phyloP scores from a whole-genome alignment of 768 basidiomycete species.

The Gloeostereum incarnatum region DNA sequence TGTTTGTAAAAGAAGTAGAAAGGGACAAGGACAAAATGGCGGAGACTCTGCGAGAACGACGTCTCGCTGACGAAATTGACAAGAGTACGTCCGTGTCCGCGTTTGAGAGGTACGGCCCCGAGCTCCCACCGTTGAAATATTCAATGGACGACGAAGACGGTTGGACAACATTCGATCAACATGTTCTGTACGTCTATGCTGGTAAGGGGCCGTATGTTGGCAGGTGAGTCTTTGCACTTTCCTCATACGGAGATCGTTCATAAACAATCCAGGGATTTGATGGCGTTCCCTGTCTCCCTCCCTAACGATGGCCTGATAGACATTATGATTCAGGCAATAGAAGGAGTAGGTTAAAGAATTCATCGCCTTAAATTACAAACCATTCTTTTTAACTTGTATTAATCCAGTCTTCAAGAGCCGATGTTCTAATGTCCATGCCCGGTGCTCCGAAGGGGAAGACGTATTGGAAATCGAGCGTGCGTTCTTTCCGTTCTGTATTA shows the following conservation, averaged over 20 bases:
- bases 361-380: background rate
- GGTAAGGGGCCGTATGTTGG: constrained; percentile 75
- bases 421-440: constrained; percentile 43
- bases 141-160: constrained; percentile 36
- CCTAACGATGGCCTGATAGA: constrained; percentile 78
- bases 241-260: background rate
- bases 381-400: background rate
- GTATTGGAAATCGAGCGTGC: constrained; percentile 56
- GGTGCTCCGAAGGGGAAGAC: constrained; percentile 52
- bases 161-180: constrained; percentile 67
- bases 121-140: constrained; percentile 38
- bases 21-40: constrained; percentile 68
- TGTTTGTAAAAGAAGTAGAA: constrained; percentile 64
- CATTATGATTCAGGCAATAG: constrained; percentile 54
- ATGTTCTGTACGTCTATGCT: constrained; percentile 61
- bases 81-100: constrained; percentile 4
- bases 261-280: constrained; percentile 43
- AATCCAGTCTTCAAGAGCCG: constrained; percentile 36
- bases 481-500: constrained; percentile 12
- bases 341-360: constrained; percentile 40
- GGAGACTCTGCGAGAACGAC: constrained; percentile 32
- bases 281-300: constrained; percentile 78
- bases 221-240: constrained; percentile 28
- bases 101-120: constrained; percentile 9
- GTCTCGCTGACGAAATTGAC: constrained; percentile 12